Conservation (phyloP, 2,329 filamentous ascomycete genomes). For the Rhytidhysteron rufulum region DNA sequence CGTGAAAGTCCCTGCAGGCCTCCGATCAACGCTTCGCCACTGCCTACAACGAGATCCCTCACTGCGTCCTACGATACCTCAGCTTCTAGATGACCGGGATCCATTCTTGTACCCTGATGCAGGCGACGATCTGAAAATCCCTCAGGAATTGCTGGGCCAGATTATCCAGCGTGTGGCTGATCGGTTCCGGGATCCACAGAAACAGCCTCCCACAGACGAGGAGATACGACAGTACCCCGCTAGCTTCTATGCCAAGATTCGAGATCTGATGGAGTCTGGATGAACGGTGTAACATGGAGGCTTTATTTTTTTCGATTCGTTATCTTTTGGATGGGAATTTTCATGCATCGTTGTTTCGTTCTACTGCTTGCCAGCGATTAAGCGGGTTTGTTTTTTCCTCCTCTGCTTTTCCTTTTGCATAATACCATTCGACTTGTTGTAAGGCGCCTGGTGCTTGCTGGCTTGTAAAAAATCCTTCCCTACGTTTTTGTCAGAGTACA, state of each 20-base stretch:
- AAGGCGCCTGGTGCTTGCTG: conserved; percentile 1
- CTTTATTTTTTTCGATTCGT: not conserved
- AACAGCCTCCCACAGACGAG: conserved; percentile 53
- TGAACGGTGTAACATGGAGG: not conserved
- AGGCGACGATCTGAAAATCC: conserved; percentile 45
- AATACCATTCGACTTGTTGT: not conserved
- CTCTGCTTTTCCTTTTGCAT: not conserved
- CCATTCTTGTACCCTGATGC: conserved; percentile 57
- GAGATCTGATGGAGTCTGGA: conserved; percentile 32
- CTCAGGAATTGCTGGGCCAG: conserved; percentile 55
- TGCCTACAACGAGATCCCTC: conserved; percentile 58
- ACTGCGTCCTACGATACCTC: conserved; percentile 53
- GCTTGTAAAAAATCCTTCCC: not conserved
- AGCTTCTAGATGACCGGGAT: conserved; percentile 54
- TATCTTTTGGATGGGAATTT: not conserved
- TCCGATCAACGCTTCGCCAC: conserved; percentile 53
- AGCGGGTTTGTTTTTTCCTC: not conserved
- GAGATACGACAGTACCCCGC: conserved; percentile 48
- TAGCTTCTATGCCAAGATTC: conserved; percentile 47
- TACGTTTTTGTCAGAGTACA: too few species aligned
- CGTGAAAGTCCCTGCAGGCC: conserved; percentile 50
- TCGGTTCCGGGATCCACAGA: conserved; percentile 51
- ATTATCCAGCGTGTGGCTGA: conserved; percentile 59
- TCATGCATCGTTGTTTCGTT: not conserved
- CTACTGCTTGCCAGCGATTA: not conserved